Conservation (phyloP, 2,329 filamentous ascomycete genomes). For the Aureobasidium musti region DNA sequence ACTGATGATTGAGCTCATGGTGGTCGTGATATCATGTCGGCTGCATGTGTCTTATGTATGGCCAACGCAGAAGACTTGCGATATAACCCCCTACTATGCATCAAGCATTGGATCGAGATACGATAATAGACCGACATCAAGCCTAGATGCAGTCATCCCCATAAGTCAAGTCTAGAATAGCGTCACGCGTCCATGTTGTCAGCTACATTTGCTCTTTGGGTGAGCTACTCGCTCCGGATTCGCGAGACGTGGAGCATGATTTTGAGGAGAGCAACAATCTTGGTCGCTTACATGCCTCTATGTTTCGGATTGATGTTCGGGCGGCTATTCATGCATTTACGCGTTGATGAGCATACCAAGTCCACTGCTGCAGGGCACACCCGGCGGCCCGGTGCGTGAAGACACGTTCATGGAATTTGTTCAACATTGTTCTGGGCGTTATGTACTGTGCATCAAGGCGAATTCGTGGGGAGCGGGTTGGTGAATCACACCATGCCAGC, state of each 20-base stretch:
- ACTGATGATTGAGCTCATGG: not conserved
- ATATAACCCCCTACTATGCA: not conserved
- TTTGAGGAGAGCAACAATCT: not conserved
- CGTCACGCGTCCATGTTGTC: not conserved
- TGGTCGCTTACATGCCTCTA: slow-evolving; percentile 3
- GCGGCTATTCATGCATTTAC: not conserved
- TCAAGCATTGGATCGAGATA: not conserved
- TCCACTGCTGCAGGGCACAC: not conserved
- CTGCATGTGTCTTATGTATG: not conserved
- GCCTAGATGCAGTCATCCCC: not conserved
- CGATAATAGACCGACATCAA: not conserved
- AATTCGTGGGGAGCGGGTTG: not conserved
- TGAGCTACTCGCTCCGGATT: not conserved
- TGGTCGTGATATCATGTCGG: not conserved
- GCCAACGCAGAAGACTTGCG: not conserved
- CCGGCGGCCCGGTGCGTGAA: not conserved
- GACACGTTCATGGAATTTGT: not conserved
- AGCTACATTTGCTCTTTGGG: not conserved
- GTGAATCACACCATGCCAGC: slow-evolving; percentile 25
- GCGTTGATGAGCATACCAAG: not conserved
- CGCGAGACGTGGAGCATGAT: not conserved
- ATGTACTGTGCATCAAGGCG: slow-evolving; percentile 3
- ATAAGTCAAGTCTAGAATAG: not conserved
- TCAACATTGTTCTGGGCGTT: not conserved
- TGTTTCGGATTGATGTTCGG: not conserved